phyloP scores from a whole-genome alignment of 2,329 filamentous ascomycete genomes.

The Hymenoscyphus salicellus region DNA sequence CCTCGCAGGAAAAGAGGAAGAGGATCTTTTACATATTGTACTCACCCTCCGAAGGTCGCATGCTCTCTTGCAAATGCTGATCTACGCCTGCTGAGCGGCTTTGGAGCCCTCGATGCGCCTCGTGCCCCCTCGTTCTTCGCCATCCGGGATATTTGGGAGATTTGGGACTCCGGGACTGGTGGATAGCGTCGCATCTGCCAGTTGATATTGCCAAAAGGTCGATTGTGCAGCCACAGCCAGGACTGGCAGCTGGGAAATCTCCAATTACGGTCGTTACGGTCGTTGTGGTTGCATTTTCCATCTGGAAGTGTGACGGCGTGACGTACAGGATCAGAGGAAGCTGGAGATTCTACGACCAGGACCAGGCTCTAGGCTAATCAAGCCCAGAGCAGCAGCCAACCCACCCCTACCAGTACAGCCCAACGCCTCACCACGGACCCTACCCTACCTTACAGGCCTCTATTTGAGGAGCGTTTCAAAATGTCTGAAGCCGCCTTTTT shows the following conservation, averaged over 20 bases:
- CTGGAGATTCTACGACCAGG: not conserved
- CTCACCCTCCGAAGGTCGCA: not conserved
- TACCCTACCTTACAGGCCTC: not conserved
- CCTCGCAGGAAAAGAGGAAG: not conserved
- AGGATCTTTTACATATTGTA: not conserved
- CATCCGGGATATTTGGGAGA: not conserved
- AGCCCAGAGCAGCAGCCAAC: not conserved
- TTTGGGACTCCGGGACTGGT: not conserved
- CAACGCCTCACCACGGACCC: not conserved
- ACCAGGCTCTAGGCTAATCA: not conserved
- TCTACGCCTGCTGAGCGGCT: not conserved
- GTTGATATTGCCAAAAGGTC: not conserved
- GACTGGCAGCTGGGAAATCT: not conserved
- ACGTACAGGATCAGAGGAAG: not conserved
- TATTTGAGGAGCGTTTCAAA: slow-evolving; percentile 2
- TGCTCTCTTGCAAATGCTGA: not conserved
- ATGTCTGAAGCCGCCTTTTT: slow-evolving; percentile 33
- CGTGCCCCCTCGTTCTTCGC: not conserved
- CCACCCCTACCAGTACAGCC: not conserved
- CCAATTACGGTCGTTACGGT: not conserved
- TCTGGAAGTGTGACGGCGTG: not conserved
- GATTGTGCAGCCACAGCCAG: not conserved
- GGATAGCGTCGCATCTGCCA: not conserved
- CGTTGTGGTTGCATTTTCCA: not conserved
- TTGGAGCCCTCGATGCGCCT: not conserved